Evolutionary conservation across 345 rosid species (phyloP).

Genomic region (Limnanthes douglasii): DNA sequence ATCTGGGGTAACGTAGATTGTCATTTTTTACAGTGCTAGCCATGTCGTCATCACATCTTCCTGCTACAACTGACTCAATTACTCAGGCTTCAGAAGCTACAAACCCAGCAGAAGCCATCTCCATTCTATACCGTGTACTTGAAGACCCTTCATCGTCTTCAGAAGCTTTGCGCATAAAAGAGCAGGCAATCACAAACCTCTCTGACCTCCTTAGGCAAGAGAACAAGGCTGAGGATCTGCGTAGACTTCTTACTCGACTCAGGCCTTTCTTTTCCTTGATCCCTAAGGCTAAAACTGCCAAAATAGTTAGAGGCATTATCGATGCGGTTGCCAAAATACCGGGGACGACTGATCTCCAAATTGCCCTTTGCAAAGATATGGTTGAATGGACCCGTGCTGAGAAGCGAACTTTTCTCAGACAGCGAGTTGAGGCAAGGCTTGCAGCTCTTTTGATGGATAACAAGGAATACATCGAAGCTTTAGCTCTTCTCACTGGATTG

Average conservation of each 20-base stretch:
- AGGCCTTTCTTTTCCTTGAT: constrained; percentile 51
- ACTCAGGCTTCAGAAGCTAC: constrained; percentile 34
- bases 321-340: constrained; percentile 61
- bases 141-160: constrained; percentile 48
- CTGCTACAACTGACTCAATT: constrained; percentile 15
- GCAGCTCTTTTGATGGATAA: constrained; percentile 52
- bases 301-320: constrained; percentile 38
- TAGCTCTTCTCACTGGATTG: constrained; percentile 31
- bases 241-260: constrained; percentile 6
- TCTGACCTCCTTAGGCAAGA: constrained; percentile 42
- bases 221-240: constrained; percentile 44
- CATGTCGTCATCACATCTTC: constrained; percentile 28
- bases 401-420: constrained; percentile 62
- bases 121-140: constrained; percentile 36
- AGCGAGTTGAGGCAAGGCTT: constrained; percentile 55
- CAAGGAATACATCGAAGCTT: constrained; percentile 46
- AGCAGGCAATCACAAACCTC: constrained; percentile 40
- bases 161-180: constrained; percentile 42
- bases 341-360: constrained; percentile 45
- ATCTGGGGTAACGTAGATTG: not conserved
- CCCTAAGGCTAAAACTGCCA: constrained; percentile 70
- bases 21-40: not conserved
- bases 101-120: constrained; percentile 28
- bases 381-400: constrained; percentile 54
- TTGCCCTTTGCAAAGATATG: constrained; percentile 46